Evolutionary conservation across 2,329 filamentous ascomycete species (phyloP).

Genomic region (Diaporthe helianthi): DNA sequence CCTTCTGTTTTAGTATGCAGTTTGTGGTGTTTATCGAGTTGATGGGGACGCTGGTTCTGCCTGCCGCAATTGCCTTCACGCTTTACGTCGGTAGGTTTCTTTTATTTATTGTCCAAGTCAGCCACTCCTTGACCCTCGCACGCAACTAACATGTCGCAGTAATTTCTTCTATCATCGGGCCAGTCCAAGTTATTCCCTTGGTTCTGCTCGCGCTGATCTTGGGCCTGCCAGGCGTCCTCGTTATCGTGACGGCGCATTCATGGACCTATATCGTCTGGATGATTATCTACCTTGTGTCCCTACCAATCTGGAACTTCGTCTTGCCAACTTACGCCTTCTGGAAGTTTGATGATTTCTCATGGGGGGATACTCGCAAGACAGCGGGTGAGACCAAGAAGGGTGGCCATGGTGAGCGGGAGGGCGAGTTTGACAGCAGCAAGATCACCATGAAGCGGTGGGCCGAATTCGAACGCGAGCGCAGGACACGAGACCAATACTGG

Average conservation of each 20-base stretch:
- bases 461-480: slow-evolving; percentile 82
- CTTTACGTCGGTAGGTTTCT: slow-evolving; percentile 84
- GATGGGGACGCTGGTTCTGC: slow-evolving; percentile 90
- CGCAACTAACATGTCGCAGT: slow-evolving; percentile 56
- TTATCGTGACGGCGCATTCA: slow-evolving; percentile 91
- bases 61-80: slow-evolving; percentile 95
- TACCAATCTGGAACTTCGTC: slow-evolving; percentile 98
- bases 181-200: slow-evolving; percentile 86
- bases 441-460: slow-evolving; percentile 99
- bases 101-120: slow-evolving; percentile 38
- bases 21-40: slow-evolving; percentile 97
- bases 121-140: background rate
- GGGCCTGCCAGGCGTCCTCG: slow-evolving; percentile 89
- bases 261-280: slow-evolving; percentile 96
- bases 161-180: slow-evolving; percentile 82
- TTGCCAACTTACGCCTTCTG: slow-evolving; percentile 95
- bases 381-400: slow-evolving; percentile 88
- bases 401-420: slow-evolving; percentile 80
- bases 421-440: slow-evolving; percentile 97
- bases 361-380: slow-evolving; percentile 97
- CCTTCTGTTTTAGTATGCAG: slow-evolving; percentile 99
- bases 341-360: slow-evolving; percentile 99
- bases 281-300: slow-evolving; percentile 90
- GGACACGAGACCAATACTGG: slow-evolving; percentile 59
- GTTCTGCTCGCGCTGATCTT: slow-evolving; percentile 89